Evolutionary conservation across 371 early-diverging fungal species (phyloP).

Genomic region (Lichtheimia ramosa): DNA sequence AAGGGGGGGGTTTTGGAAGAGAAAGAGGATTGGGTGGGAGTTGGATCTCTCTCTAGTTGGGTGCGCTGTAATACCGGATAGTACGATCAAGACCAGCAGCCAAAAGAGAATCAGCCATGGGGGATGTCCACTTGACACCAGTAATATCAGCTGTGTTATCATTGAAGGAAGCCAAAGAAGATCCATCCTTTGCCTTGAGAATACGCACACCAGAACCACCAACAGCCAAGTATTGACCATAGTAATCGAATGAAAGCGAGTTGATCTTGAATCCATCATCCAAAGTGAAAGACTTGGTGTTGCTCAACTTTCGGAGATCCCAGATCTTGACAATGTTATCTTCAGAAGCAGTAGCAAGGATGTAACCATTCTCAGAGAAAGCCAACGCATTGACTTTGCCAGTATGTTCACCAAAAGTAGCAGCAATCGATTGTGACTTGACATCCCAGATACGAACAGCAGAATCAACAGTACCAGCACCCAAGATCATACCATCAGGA

Average conservation of each 20-base stretch:
- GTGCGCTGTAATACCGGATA: constrained; percentile 56
- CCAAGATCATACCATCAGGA: constrained; percentile 90
- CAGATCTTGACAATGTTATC: constrained; percentile 79
- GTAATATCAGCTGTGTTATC: constrained; percentile 63
- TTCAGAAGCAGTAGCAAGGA: constrained; percentile 76
- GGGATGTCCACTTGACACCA: constrained; percentile 60
- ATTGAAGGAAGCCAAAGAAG: constrained; percentile 54
- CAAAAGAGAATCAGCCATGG: constrained; percentile 56
- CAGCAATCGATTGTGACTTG: constrained; percentile 70
- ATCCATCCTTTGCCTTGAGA: constrained; percentile 81
- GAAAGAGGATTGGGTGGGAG: neutral
- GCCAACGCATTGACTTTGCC: constrained; percentile 72
- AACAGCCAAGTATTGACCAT: constrained; percentile 83
- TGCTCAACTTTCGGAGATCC: constrained; percentile 88
- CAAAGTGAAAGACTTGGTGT: constrained; percentile 70
- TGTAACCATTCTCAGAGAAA: constrained; percentile 92
- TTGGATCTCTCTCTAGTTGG: neutral
- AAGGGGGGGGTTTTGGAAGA: neutral
- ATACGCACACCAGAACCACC: constrained; percentile 69
- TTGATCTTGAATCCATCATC: constrained; percentile 58
- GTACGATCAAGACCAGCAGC: constrained; percentile 65
- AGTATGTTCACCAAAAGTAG: constrained; percentile 71
- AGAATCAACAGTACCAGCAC: constrained; percentile 77
- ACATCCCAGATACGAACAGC: constrained; percentile 86
- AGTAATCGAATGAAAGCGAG: constrained; percentile 75